phyloP scores from a whole-genome alignment of 78 protist species.

The Isochrysis galbana region DNA sequence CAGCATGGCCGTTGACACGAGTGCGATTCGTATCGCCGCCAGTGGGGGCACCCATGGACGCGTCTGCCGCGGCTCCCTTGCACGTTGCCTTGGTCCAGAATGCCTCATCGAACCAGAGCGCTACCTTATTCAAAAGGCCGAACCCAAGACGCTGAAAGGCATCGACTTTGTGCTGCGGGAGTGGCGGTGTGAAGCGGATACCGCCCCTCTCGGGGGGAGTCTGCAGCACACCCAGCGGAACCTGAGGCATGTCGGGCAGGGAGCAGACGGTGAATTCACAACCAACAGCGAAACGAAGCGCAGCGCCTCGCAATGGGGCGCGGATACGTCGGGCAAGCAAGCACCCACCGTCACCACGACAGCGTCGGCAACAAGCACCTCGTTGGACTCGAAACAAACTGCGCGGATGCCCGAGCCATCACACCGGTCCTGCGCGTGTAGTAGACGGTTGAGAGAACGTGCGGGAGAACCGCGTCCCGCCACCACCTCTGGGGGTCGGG shows the following conservation, averaged over 20 bases:
- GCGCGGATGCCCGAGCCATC: neutral
- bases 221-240: conserved; percentile 54
- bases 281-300: too few species aligned
- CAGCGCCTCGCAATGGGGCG: too few species aligned
- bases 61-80: too few species aligned
- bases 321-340: too few species aligned
- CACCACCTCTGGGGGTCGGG: too few species aligned
- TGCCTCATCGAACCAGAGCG: neutral
- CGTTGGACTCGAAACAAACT: neutral
- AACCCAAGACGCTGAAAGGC: conserved; percentile 48
- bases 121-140: conserved; percentile 52
- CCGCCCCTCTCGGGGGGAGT: neutral
- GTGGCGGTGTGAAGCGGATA: conserved; percentile 37
- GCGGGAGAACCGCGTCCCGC: too few species aligned
- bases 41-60: too few species aligned
- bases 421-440: neutral
- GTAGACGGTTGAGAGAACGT: neutral
- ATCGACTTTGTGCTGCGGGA: conserved; percentile 25
- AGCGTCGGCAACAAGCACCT: conserved; percentile 28
- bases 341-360: conserved; percentile 39
- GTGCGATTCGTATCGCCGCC: too few species aligned
- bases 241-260: too few species aligned
- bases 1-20: too few species aligned
- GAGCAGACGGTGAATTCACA: too few species aligned
- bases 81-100: too few species aligned